Evolutionary conservation across 2,329 filamentous ascomycete genomes (phyloP).

Genomic region (Aspergillus aculeatus): DNA sequence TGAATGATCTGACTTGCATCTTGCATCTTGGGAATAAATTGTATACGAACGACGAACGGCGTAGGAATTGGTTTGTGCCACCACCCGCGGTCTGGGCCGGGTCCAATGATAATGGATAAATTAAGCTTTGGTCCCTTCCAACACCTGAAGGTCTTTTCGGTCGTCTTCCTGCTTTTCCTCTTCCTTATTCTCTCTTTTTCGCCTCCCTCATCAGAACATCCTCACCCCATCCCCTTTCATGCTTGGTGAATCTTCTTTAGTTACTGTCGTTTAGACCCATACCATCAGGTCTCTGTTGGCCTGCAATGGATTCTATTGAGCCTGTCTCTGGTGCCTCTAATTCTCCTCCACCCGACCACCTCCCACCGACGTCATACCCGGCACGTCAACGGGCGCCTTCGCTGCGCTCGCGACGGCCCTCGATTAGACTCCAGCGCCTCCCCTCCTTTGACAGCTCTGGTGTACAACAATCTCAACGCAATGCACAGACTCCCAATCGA

Average conservation of each 20-base stretch:
- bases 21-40: too few species aligned
- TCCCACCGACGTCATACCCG: conserved; percentile 20
- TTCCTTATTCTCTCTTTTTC: not conserved
- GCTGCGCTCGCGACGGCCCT: conserved; percentile 30
- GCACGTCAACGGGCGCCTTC: conserved; percentile 26
- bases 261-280: not conserved
- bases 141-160: not conserved
- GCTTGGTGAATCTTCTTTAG: conserved; percentile 2
- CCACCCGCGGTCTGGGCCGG: not conserved
- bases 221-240: not conserved
- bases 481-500: conserved; percentile 3
- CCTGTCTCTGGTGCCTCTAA: conserved; percentile 24
- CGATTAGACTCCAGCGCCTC: conserved; percentile 30
- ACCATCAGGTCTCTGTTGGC: conserved; percentile 1
- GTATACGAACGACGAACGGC: too few species aligned
- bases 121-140: not conserved
- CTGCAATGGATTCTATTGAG: conserved; percentile 42
- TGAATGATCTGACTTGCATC: too few species aligned
- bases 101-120: not conserved
- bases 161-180: not conserved
- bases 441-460: conserved; percentile 14
- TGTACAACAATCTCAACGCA: conserved; percentile 9
- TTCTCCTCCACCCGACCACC: conserved; percentile 15
- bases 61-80: too few species aligned
- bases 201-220: not conserved